Percentiles rank a stretch among this genome's conserved stretches.
Evolutionary conservation across 345 rosid species (phyloP).

Genomic region (Aurinia saxatilis): DNA sequence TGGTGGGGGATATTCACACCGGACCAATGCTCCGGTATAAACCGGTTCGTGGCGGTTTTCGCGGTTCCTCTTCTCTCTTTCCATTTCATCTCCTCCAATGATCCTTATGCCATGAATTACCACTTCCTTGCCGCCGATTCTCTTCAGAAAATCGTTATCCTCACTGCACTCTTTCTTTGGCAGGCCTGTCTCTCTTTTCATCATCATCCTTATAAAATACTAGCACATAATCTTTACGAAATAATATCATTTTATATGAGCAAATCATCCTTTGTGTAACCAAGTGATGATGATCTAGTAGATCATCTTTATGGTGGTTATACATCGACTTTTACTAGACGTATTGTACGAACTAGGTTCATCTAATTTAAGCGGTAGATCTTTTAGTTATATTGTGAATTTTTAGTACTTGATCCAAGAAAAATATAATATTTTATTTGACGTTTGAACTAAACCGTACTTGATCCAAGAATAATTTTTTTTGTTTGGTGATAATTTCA

Average conservation of each 20-base stretch:
- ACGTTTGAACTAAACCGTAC: no score
- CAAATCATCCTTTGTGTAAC: background rate
- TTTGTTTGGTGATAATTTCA: background rate
- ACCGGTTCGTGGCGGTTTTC: conserved; percentile 80
- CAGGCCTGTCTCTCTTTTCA: conserved; percentile 34
- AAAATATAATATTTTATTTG: background rate
- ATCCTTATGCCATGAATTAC: conserved; percentile 74
- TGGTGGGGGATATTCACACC: conserved; percentile 94
- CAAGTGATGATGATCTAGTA: background rate
- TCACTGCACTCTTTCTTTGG: conserved; percentile 63
- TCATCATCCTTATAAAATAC: no score
- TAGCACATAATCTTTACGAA: background rate
- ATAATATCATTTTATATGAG: no score
- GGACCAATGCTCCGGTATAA: conserved; percentile 81
- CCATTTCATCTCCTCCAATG: conserved; percentile 71
- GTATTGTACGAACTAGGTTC: background rate
- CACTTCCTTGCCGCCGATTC: conserved; percentile 81
- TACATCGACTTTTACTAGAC: background rate
- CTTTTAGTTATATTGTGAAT: no score
- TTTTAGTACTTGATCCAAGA: background rate
- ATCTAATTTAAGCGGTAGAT: no score
- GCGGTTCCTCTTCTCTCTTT: conserved; percentile 83
- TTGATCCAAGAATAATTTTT: no score
- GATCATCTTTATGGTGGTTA: no score
- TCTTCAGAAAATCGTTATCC: conserved; percentile 67